phyloP scores from a whole-genome alignment of 1,284 basidiomycete species.

The Vanrija sp. region DNA sequence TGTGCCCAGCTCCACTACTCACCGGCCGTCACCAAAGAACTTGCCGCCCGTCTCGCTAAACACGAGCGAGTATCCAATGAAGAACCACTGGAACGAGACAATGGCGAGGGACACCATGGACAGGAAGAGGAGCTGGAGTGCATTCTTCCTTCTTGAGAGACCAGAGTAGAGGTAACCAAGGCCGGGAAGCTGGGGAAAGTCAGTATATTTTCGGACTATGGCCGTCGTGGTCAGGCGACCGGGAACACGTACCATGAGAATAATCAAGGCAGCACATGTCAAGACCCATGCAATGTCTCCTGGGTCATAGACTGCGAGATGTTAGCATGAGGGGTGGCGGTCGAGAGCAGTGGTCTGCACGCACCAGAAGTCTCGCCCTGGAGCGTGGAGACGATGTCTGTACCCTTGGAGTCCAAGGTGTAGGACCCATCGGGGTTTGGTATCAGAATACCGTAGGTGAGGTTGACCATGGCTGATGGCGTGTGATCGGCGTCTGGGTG shows the following conservation, averaged over 20 bases:
- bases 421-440: conserved; percentile 14
- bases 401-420: conserved; percentile 22
- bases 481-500: not conserved
- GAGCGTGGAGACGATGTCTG: conserved; percentile 28
- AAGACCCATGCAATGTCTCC: conserved; percentile 83
- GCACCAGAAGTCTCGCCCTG: conserved; percentile 14
- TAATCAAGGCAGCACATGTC: conserved; percentile 72
- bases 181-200: conserved; percentile 52
- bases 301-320: conserved; percentile 56
- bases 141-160: conserved; percentile 65
- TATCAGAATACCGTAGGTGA: conserved; percentile 19
- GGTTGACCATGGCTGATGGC: conserved; percentile 16
- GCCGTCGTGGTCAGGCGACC: not conserved
- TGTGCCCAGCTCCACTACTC: conserved; percentile 9
- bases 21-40: conserved; percentile 61
- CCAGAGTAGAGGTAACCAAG: conserved; percentile 85
- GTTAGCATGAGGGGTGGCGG: not conserved
- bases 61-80: conserved; percentile 77
- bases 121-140: conserved; percentile 53
- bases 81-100: conserved; percentile 76
- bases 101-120: conserved; percentile 69
- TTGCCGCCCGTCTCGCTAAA: conserved; percentile 64
- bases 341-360: not conserved
- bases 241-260: conserved; percentile 47
- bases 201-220: not conserved